These are phyloP conservation scores for Halophytophthora batemanensis DNA, from an alignment of 352 stramenopile genomes.

Conservation along the genomic window DNA sequence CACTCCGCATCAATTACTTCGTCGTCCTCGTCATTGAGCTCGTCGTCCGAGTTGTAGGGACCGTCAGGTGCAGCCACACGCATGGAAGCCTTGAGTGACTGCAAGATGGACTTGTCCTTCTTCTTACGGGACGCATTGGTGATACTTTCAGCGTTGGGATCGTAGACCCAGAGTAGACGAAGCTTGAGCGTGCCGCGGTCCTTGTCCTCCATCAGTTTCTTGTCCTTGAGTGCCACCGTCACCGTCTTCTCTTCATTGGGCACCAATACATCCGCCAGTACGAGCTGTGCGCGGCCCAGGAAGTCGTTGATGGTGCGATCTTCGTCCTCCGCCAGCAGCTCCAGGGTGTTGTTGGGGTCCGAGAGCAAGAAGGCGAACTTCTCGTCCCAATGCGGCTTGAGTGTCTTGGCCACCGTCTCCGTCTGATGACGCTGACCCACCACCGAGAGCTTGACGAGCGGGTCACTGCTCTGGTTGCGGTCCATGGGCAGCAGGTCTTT, in stretches of 20 bases:
- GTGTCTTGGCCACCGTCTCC: slow-evolving; percentile 60
- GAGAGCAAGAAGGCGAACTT: slow-evolving; percentile 54
- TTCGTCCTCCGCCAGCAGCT: slow-evolving; percentile 62
- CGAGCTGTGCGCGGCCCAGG: slow-evolving; percentile 49
- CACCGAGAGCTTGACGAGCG: slow-evolving; percentile 78
- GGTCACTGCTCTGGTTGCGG: slow-evolving; percentile 74
- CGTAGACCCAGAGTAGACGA: slow-evolving; percentile 47
- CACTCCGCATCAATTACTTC: slow-evolving; percentile 25
- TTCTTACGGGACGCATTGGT: slow-evolving; percentile 43
- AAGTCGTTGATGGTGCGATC: slow-evolving; percentile 76
- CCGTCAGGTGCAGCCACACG: slow-evolving; percentile 34
- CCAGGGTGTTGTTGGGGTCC: slow-evolving; percentile 43
- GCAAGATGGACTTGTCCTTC: slow-evolving; percentile 38
- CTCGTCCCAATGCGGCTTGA: slow-evolving; percentile 79
- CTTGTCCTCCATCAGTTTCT: slow-evolving; percentile 48
- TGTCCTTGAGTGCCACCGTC: slow-evolving; percentile 50
- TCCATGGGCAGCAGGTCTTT: slow-evolving; percentile 83
- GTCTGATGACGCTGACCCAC: slow-evolving; percentile 72
- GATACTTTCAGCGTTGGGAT: slow-evolving; percentile 42
- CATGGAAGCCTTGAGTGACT: slow-evolving; percentile 55
- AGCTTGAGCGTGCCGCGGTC: slow-evolving; percentile 58
- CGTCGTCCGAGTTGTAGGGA: slow-evolving; percentile 39
- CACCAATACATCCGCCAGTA: slow-evolving; percentile 44
- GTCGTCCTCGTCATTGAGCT: slow-evolving; percentile 51
- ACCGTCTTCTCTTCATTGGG: slow-evolving; percentile 44